phyloP scores from a whole-genome alignment of 768 basidiomycete genomes.

The Suillus subaureus region DNA sequence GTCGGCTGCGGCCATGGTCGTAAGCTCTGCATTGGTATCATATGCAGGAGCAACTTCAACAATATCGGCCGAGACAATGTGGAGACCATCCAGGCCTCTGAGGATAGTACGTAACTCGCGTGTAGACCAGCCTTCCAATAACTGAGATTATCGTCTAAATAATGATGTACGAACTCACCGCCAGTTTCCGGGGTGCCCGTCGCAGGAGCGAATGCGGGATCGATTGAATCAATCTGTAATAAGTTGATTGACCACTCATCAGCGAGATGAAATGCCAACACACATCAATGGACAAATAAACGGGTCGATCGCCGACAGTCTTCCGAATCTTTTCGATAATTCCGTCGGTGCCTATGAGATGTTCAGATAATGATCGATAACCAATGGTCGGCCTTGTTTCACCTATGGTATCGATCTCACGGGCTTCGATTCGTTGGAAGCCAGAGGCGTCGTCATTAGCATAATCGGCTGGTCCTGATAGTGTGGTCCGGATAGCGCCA shows the following conservation, averaged over 20 bases:
- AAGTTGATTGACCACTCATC: slow-evolving; percentile 5
- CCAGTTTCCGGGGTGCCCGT: slow-evolving; percentile 87
- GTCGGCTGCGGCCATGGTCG: slow-evolving; percentile 65
- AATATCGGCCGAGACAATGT: slow-evolving; percentile 80
- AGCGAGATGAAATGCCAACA: slow-evolving; percentile 23
- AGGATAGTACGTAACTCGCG: slow-evolving; percentile 79
- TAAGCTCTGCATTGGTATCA: slow-evolving; percentile 66
- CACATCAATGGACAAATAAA: slow-evolving; percentile 80
- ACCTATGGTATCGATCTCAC: slow-evolving; percentile 84
- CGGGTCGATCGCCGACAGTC: slow-evolving; percentile 72
- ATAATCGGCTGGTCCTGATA: slow-evolving; percentile 78
- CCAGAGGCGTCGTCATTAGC: slow-evolving; percentile 76
- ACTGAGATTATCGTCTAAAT: slow-evolving; percentile 11
- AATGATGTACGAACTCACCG: slow-evolving; percentile 34
- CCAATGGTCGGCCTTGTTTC: slow-evolving; percentile 16
- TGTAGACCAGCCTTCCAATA: slow-evolving; percentile 60
- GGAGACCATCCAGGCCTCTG: slow-evolving; percentile 72
- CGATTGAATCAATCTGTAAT: slow-evolving; percentile 71
- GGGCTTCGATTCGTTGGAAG: slow-evolving; percentile 81
- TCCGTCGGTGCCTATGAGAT: slow-evolving; percentile 58
- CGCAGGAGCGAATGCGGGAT: slow-evolving; percentile 81
- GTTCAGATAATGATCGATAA: slow-evolving; percentile 2
- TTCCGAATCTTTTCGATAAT: slow-evolving; percentile 82
- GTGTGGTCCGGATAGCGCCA: slow-evolving; percentile 84
- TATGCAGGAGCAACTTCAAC: slow-evolving; percentile 88